phyloP scores from a whole-genome alignment of 495 filamentous ascomycete genomes.

The Daldinia grandis region DNA sequence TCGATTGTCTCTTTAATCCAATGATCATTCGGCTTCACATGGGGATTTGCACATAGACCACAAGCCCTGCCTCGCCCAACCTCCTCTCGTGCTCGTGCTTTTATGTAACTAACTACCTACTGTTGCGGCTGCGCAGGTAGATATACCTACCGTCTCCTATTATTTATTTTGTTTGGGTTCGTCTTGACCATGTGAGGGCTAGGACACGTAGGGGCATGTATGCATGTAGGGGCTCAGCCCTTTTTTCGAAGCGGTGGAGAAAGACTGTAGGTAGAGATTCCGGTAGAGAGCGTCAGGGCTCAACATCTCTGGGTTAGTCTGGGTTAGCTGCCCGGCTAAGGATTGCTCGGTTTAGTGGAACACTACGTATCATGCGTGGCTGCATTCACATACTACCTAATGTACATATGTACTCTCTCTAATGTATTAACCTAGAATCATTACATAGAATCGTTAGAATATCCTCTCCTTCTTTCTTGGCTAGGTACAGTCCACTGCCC shows the following conservation, averaged over 20 bases:
- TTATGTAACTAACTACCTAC: background rate
- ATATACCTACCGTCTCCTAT: slow-evolving; percentile 9
- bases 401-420: background rate
- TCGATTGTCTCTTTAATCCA: slow-evolving; percentile 1
- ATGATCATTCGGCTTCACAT: background rate
- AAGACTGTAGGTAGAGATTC: slow-evolving; percentile 27
- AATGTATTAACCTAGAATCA: too few relatives aligned
- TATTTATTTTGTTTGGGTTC: slow-evolving; percentile 5
- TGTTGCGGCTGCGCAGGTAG: slow-evolving; percentile 10
- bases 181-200: slow-evolving; percentile 19
- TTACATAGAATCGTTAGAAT: background rate
- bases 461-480: background rate
- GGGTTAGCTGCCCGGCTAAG: slow-evolving; percentile 7
- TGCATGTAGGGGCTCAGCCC: slow-evolving; percentile 3
- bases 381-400: slow-evolving; percentile 4
- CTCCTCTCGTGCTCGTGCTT: background rate
- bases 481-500: slow-evolving; percentile 6
- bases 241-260: slow-evolving; percentile 32
- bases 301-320: slow-evolving; percentile 3
- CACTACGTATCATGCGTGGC: slow-evolving; percentile 18
- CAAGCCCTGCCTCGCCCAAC: slow-evolving; percentile 22
- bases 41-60: background rate
- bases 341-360: slow-evolving; percentile 22
- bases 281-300: slow-evolving; percentile 16
- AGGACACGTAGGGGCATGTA: slow-evolving; percentile 4